Base-by-base conservation (phyloP, 2,329 filamentous ascomycete species). In the Claviceps sp. region DNA sequence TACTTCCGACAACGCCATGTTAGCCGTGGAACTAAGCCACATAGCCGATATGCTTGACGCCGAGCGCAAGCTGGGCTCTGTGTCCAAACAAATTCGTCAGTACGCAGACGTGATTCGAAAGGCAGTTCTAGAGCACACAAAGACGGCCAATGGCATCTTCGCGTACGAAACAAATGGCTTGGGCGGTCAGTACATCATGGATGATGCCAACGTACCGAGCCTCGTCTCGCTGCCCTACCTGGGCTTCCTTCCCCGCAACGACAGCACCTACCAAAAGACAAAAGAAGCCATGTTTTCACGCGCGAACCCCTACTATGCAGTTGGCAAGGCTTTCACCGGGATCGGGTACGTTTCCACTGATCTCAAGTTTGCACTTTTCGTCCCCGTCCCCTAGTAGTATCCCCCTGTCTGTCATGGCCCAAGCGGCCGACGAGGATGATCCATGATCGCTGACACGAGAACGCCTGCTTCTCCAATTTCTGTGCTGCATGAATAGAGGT, bases 81-180 rank as follows among this genome's bases (percentile, higher is more conserved):
- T 93, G 1, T 58, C 54, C 2, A 42, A 80, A 63, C 75, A 77
- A 14, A 50, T 57, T 6, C 55, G 58, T 4, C 45, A 49, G 14
- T 59, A 59, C 50, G 53, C 58, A 6, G 85, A 81, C 2, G 80
- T 91, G 49, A 81, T 79, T 61, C 75, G 82, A 47, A 78, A 91
- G 59, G 89, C 83, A 4, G 77, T 93, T 1, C 60, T 53, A 37
- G 49, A 83, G 62, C 75, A 78, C n/a, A 60, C 58, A 1, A 52
- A 51, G 26, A 55, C 54, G 1, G 36, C 52, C 23, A 81, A 81
- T 45, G 68, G 78, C n/a, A 82, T 90, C 13, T 89, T 86, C 59
- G 85, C 85, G 0, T 89, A 80, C 62, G 85, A 89, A 65, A 82
- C 87, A 8, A 85, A 89, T 61, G 85, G 85, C 8, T 88, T 82